Base-by-base conservation (phyloP, 2,329 filamentous ascomycete genomes). In the Alternaria ventricosa region DNA sequence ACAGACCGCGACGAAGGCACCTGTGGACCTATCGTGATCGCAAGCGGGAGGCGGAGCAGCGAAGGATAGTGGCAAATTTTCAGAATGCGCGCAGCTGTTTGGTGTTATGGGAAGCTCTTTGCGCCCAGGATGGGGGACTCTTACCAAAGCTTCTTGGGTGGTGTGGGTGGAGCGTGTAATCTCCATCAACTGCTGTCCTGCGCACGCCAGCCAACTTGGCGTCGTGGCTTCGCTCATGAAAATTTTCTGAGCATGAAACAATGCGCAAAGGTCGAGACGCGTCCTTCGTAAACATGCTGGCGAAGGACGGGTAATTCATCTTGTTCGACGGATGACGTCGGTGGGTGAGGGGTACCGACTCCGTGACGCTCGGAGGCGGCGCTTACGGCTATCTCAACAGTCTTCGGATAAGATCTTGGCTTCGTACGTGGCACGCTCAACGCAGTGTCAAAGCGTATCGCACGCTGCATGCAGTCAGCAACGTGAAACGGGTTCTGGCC, bases 401-500 rank as follows among this genome's bases (percentile, higher is more conserved):
- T 43, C 33, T 43, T 45, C 20, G 22, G 41, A 20, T 27, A n/a
- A n/a, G 6, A 46, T 36, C 41, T 58, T 51, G 56, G 56, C 55
- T 45, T n/a, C 33, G 28, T 56, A 50, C 58, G 58, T 60, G 58
- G 58, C 51, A 56, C 44, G 53, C 36, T 23, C 27, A 45, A 12
- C 30, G 12, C n/a, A n/a, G 11, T 23, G 46, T 53, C 10, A 18
- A 22, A 41, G 23, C n/a, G 18, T 51, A 30, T 22, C 46, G 56
- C 46, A 41, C 13, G 15, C 46, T 45, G 46, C 33, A 41, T 28
- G 11, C 12, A 15, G 22, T 23, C 18, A 44, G 33, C 23, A 28
- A 18, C 33, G 47, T 23, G 23, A 22, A 58, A 57, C 20, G 36
- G 30, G 49, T 55, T 41, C n/a, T 25, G 15, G 53, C 8, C 9